Evolutionary conservation across 371 early-diverging fungal genomes (phyloP).

Genomic region (Phascolomyces articulosus): DNA sequence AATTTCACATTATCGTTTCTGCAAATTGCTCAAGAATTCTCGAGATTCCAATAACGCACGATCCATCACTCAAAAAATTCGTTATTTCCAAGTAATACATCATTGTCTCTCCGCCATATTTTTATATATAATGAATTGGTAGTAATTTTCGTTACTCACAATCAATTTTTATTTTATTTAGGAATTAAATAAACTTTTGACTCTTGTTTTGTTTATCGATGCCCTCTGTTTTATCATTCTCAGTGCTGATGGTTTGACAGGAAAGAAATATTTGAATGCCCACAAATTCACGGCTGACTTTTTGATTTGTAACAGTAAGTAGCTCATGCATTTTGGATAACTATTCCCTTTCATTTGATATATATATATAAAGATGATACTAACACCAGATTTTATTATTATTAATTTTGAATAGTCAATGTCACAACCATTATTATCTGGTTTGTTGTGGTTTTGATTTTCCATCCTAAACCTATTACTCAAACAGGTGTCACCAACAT

Average conservation of each 20-base stretch:
- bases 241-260: slow-evolving; percentile 44
- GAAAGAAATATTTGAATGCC: slow-evolving; percentile 26
- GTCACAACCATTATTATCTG: slow-evolving; percentile 34
- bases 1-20: slow-evolving; percentile 49
- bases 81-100: slow-evolving; percentile 35
- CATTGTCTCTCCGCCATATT: no score
- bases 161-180: background rate
- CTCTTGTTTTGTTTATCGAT: slow-evolving; percentile 30
- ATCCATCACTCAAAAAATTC: slow-evolving; percentile 37
- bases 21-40: slow-evolving; percentile 31
- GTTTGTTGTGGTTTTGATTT: slow-evolving; percentile 43
- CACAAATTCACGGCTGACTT: slow-evolving; percentile 48
- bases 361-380: no score
- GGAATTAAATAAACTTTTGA: slow-evolving; percentile 49
- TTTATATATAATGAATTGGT: no score
- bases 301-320: slow-evolving; percentile 51
- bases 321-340: no score
- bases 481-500: background rate
- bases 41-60: slow-evolving; percentile 27
- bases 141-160: no score
- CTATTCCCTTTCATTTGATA: no score
- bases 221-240: slow-evolving; percentile 38
- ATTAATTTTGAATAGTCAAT: slow-evolving; percentile 28
- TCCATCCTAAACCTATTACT: slow-evolving; percentile 37
- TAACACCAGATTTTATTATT: no score